A percentile compares a stretch with the other conserved stretches of the same genome.
Conservation (phyloP, 2,329 filamentous ascomycete species). For the Rutstroemia sp. region DNA sequence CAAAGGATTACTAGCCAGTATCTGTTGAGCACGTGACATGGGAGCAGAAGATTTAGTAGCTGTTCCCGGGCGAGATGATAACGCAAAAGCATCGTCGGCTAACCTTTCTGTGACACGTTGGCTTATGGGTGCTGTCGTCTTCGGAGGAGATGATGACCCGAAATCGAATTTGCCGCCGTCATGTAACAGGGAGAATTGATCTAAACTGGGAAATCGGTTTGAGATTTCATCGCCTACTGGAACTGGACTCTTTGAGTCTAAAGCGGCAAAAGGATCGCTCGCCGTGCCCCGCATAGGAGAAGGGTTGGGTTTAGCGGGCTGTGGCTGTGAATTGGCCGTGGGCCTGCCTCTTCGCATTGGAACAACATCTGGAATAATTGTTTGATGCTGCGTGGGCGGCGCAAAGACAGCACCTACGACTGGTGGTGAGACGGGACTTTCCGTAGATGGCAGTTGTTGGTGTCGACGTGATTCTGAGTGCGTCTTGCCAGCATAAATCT, state of each 20-base stretch:
- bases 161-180: conserved; percentile 85
- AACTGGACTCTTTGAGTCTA: conserved; percentile 60
- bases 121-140: conserved; percentile 45
- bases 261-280: conserved; percentile 81
- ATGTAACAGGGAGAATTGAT: conserved; percentile 86
- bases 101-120: conserved; percentile 67
- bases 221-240: conserved; percentile 71
- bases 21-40: conserved; percentile 55
- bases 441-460: conserved; percentile 50
- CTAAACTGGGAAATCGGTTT: conserved; percentile 77
- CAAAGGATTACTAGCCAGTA: conserved; percentile 52
- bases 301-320: conserved; percentile 48
- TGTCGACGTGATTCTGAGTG: conserved; percentile 54
- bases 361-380: conserved; percentile 76
- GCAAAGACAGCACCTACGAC: conserved; percentile 76
- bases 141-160: conserved; percentile 46
- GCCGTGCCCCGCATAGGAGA: conserved; percentile 63
- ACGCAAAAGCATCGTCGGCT: conserved; percentile 75
- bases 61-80: conserved; percentile 13
- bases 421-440: conserved; percentile 44
- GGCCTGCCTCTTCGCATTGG: conserved; percentile 90
- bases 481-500: conserved; percentile 65
- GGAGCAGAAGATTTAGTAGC: conserved; percentile 29
- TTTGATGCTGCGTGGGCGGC: conserved; percentile 62
- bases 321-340: conserved; percentile 40